A percentile compares a stretch with the other conserved stretches of the same genome.
Evolutionary conservation across 495 filamentous ascomycete genomes (phyloP).

Genomic region (Penicillium goetzii): DNA sequence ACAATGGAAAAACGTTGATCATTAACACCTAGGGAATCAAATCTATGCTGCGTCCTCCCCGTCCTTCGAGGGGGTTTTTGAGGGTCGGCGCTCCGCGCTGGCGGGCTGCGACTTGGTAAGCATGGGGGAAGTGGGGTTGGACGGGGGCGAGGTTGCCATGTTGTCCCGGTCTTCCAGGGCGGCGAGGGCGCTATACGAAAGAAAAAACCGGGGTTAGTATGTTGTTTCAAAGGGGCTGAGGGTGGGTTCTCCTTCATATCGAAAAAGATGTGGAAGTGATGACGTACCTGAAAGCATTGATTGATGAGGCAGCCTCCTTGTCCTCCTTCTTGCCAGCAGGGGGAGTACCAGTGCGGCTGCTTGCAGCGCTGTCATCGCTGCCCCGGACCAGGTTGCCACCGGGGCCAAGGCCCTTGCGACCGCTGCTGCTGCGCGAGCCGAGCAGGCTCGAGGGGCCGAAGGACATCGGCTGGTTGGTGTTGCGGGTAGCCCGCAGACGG

Average conservation of each 20-base stretch:
- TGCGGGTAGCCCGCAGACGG: slow-evolving; percentile 69
- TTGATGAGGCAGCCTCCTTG: slow-evolving; percentile 66
- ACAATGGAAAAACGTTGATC: slow-evolving; percentile 49
- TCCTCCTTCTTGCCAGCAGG: slow-evolving; percentile 70
- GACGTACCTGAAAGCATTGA: slow-evolving; percentile 87
- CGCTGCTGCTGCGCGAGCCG: slow-evolving; percentile 77
- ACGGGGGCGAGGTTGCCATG: slow-evolving; percentile 61
- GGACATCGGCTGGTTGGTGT: slow-evolving; percentile 60
- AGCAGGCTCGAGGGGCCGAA: slow-evolving; percentile 84
- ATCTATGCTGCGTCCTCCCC: slow-evolving; percentile 53
- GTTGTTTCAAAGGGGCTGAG: background rate
- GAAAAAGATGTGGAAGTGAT: background rate
- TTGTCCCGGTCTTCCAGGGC: slow-evolving; percentile 59
- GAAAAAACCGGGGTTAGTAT: slow-evolving; percentile 1
- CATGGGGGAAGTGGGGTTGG: slow-evolving; percentile 60
- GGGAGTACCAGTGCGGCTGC: slow-evolving; percentile 86
- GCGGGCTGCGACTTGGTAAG: slow-evolving; percentile 58
- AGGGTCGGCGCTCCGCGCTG: slow-evolving; percentile 45
- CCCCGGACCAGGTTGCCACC: slow-evolving; percentile 69
- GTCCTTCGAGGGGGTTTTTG: slow-evolving; percentile 54
- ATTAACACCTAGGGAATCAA: slow-evolving; percentile 48
- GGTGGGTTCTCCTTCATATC: background rate
- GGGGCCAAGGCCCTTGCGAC: slow-evolving; percentile 72
- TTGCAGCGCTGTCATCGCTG: slow-evolving; percentile 78
- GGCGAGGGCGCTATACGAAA: slow-evolving; percentile 56